Percentiles rank a stretch among this genome's conserved stretches.
Evolutionary conservation across 108 stramenopile genomes (phyloP).

Genomic region (Bacterosira constricta): DNA sequence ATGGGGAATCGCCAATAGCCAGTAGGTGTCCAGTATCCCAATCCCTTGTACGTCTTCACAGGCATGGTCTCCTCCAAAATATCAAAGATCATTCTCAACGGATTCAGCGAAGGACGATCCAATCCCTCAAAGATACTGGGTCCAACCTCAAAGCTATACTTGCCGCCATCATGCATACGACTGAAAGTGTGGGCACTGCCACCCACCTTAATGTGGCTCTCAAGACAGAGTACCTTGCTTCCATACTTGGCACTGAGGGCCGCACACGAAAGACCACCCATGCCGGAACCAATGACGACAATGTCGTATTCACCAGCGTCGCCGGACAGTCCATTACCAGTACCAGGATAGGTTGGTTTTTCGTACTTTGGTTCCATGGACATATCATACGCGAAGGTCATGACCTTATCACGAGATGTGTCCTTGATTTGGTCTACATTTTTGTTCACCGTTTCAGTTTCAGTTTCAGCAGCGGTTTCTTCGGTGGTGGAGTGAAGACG

Average conservation of each 20-base stretch:
- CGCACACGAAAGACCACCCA: constrained; percentile 88
- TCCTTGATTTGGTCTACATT: constrained; percentile 88
- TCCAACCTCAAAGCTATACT: constrained; percentile 90
- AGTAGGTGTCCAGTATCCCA: constrained; percentile 88
- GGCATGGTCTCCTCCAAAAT: constrained; percentile 87
- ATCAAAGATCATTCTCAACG: constrained; percentile 90
- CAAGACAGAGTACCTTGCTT: constrained; percentile 70
- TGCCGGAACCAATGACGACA: constrained; percentile 88
- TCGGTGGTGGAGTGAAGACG: constrained; percentile 25
- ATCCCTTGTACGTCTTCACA: constrained; percentile 88
- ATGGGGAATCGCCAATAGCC: constrained; percentile 93
- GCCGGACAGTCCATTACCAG: constrained; percentile 85
- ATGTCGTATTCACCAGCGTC: constrained; percentile 87
- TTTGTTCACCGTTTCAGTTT: constrained; percentile 20
- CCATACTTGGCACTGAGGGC: constrained; percentile 89
- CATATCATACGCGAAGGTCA: constrained; percentile 94
- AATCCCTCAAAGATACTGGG: constrained; percentile 90
- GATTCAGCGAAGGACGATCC: constrained; percentile 84
- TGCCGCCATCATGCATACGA: constrained; percentile 85
- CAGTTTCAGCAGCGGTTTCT: constrained; percentile 7
- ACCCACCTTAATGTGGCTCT: constrained; percentile 89
- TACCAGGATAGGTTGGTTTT: constrained; percentile 90
- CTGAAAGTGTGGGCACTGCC: constrained; percentile 88
- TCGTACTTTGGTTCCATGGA: constrained; percentile 83
- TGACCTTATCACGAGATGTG: constrained; percentile 85